Base-by-base conservation (phyloP, 2,329 filamentous ascomycete genomes). In the Penicillium nordicum region DNA sequence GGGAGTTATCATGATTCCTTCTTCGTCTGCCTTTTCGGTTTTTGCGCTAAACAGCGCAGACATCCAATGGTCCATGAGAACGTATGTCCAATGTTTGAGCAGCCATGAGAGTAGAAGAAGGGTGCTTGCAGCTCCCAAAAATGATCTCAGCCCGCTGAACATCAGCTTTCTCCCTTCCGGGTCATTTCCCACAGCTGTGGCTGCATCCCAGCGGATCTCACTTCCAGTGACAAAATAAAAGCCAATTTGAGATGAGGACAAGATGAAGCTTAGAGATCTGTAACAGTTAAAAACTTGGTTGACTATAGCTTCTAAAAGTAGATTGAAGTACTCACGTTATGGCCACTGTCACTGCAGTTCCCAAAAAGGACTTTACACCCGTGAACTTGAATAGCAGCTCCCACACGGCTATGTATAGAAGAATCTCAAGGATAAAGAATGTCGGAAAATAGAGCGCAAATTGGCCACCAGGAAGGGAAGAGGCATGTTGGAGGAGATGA, bases 211-310 rank as follows among this genome's bases (percentile, higher is more conserved):
- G 41, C 67, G 68, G 49, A 71, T 60, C 45, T 72, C 69, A 23
- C 65, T 64, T 25, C 69, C 67, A 11, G 69, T 72, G 29, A 72
- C 66, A 40, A 67, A 64, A 48, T 67, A 72, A 36, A 72, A 72
- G 0, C 67, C 68, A 7, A 70, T 59, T 38, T 72, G 69, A 6
- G 67, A 67, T 4, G 69, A 59, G 16, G 66, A 57, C 3, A 67
- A 63, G 42, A 57, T 50, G 7, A 68, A 58, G 16, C 62, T 62
- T 25, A 70, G 42, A 23, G 46, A 46, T 16, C 69, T 72, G 50
- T 23, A 8, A 41, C 16, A 21, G 46, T 48, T 14, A 37, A 23
- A n/a, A 14, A 5, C 18, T 42, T 5, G 16, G 11, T 34, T 18
- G 11, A 18, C 14, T 25, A 2, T 14, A 23, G 12, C 5, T n/a